Evolutionary conservation across 1,284 basidiomycete genomes (phyloP).

Genomic region (Termitomyces sp.): DNA sequence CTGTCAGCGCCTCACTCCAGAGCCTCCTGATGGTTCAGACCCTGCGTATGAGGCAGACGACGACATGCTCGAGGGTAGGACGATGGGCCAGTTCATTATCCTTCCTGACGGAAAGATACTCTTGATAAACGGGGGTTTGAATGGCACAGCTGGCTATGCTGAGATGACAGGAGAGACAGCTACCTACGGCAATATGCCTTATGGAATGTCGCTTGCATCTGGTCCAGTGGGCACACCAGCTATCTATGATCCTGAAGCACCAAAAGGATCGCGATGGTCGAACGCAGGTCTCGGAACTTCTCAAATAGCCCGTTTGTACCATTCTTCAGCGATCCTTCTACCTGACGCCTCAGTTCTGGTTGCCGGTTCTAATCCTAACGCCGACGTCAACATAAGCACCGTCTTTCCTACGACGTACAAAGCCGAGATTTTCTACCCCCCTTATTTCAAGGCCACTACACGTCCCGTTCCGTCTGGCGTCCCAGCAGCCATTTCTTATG

Average conservation of each 20-base stretch:
- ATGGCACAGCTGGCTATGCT: constrained; percentile 73
- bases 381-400: constrained; percentile 69
- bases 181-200: constrained; percentile 48
- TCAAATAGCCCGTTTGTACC: constrained; percentile 76
- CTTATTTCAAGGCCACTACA: constrained; percentile 69
- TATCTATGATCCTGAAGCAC: constrained; percentile 69
- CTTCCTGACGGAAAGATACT: constrained; percentile 74
- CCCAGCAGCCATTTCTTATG: constrained; percentile 74
- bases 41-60: constrained; percentile 56
- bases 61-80: constrained; percentile 61
- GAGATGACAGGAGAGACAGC: constrained; percentile 43
- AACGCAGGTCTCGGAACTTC: constrained; percentile 56
- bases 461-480: constrained; percentile 74
- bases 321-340: constrained; percentile 83
- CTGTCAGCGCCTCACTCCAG: constrained; percentile 58
- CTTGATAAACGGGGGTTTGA: constrained; percentile 67
- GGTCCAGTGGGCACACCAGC: constrained; percentile 67
- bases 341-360: constrained; percentile 84
- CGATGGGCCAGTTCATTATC: constrained; percentile 75
- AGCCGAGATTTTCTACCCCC: constrained; percentile 85
- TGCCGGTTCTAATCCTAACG: constrained; percentile 91
- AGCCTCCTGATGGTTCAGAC: constrained; percentile 33
- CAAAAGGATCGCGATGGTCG: constrained; percentile 68
- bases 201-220: constrained; percentile 57
- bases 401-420: constrained; percentile 83